phyloP scores from a whole-genome alignment of 2,329 filamentous ascomycete genomes.

The Zasmidium citrigriseum region DNA sequence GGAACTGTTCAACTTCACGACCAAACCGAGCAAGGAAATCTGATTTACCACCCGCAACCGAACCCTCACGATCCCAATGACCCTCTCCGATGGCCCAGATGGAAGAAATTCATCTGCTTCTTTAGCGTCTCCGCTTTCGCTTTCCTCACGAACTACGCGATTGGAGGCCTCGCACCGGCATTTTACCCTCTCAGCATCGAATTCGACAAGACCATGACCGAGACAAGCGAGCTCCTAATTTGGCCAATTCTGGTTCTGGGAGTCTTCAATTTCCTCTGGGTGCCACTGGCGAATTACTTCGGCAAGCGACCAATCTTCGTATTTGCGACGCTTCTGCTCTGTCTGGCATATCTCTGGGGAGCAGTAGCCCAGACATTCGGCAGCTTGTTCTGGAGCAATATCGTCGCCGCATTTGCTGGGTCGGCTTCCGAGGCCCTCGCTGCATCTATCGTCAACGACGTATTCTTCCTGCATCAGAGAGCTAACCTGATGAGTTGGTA shows the following conservation, averaged over 20 bases:
- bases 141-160: slow-evolving; percentile 49
- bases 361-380: slow-evolving; percentile 44
- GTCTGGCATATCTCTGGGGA: slow-evolving; percentile 50
- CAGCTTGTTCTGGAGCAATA: slow-evolving; percentile 48
- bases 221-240: slow-evolving; percentile 43
- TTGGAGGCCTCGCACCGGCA: slow-evolving; percentile 48
- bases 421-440: slow-evolving; percentile 49
- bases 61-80: slow-evolving; percentile 50
- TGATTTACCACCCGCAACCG: slow-evolving; percentile 52
- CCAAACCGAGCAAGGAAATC: slow-evolving; percentile 17
- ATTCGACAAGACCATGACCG: slow-evolving; percentile 48
- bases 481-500: slow-evolving; percentile 41
- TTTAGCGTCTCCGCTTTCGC: slow-evolving; percentile 48
- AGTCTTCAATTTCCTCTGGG: slow-evolving; percentile 56
- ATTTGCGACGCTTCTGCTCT: slow-evolving; percentile 46
- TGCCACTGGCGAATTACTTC: slow-evolving; percentile 50
- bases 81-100: slow-evolving; percentile 50
- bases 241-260: slow-evolving; percentile 51
- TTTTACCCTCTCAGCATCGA: slow-evolving; percentile 47
- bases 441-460: slow-evolving; percentile 41
- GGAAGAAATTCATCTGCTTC: slow-evolving; percentile 51
- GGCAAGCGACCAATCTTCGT: slow-evolving; percentile 53
- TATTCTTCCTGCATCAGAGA: slow-evolving; percentile 37
- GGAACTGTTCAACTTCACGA: slow-evolving; percentile 41
- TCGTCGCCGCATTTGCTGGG: slow-evolving; percentile 48